Conservation (phyloP, 2,329 filamentous ascomycete species). For the Cryphonectria carpinicola region DNA sequence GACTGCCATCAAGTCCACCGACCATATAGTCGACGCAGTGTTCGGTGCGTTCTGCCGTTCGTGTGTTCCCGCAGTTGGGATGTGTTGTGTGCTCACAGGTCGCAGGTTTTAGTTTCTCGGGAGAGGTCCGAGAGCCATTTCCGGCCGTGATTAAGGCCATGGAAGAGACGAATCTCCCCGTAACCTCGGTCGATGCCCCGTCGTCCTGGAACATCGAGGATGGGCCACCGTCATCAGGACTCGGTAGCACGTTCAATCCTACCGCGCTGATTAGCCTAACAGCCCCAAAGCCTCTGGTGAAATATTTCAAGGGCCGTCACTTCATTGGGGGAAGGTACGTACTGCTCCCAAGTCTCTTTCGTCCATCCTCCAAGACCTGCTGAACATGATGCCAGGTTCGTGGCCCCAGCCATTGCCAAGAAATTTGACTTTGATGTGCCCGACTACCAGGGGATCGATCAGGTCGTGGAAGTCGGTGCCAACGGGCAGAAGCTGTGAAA, state of each 20-base stretch:
- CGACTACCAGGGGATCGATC: constrained; percentile 82
- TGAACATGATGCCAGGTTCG: constrained; percentile 62
- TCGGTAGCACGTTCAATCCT: constrained; percentile 82
- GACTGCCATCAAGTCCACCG: constrained; percentile 65
- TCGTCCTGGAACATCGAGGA: constrained; percentile 92
- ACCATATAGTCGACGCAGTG: constrained; percentile 89
- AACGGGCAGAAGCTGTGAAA: constrained; percentile 57
- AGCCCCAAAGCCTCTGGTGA: constrained; percentile 88
- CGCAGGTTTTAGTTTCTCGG: constrained; percentile 86
- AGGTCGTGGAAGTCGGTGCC: constrained; percentile 75
- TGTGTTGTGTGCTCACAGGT: constrained; percentile 13
- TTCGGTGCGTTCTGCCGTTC: constrained; percentile 67
- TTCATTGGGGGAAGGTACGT: constrained; percentile 83
- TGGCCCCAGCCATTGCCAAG: constrained; percentile 74
- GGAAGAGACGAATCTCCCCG: constrained; percentile 71
- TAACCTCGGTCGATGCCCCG: constrained; percentile 89
- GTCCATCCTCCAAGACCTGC: background rate
- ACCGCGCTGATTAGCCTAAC: constrained; percentile 83
- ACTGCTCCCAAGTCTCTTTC: constrained; percentile 25
- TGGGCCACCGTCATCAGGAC: constrained; percentile 77
- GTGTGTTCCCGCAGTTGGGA: constrained; percentile 13
- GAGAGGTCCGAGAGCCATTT: constrained; percentile 92
- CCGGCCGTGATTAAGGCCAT: constrained; percentile 78
- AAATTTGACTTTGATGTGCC: constrained; percentile 89
- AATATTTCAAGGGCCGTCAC: constrained; percentile 83